Evolutionary conservation across 176 grass and related monocot genomes (phyloP).

Genomic region (Triticum timopheevii): DNA sequence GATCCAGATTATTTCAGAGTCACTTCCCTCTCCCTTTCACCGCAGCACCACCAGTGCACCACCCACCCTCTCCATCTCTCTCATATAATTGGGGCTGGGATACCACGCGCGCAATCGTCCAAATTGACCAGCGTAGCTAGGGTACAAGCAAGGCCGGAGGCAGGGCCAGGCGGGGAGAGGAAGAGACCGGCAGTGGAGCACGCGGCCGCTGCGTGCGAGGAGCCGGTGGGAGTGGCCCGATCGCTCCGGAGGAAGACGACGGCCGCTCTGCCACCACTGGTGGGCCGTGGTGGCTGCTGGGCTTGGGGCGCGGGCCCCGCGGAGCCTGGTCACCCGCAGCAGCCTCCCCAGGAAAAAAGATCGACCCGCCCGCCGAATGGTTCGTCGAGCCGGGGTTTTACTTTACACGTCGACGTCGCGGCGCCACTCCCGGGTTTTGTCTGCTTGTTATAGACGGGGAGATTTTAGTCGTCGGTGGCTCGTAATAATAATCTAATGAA

Average conservation of each 20-base stretch:
- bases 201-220: no score
- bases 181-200: not conserved
- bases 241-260: slow-evolving; percentile 26
- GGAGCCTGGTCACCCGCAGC: slow-evolving; percentile 34
- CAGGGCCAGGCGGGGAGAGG: not conserved
- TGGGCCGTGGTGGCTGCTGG: slow-evolving; percentile 11
- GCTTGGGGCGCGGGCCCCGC: slow-evolving; percentile 36
- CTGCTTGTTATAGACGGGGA: not conserved
- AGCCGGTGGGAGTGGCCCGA: not conserved
- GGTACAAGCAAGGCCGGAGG: not conserved
- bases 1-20: not conserved
- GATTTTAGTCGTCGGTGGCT: not conserved
- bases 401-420: not conserved
- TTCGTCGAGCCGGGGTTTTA: not conserved
- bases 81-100: slow-evolving; percentile 34
- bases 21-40: not conserved
- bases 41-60: not conserved
- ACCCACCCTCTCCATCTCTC: not conserved
- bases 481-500: not conserved
- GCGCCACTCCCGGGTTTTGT: not conserved
- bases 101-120: slow-evolving; percentile 11
- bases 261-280: slow-evolving; percentile 40
- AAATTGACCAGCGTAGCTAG: slow-evolving; percentile 8
- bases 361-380: not conserved
- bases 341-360: no score